Percentiles rank a stretch among this genome's conserved stretches.
These are phyloP conservation scores for Trypanosoma congolense DNA, from an alignment of 208 protist genomes.

Conservation along the genomic window DNA sequence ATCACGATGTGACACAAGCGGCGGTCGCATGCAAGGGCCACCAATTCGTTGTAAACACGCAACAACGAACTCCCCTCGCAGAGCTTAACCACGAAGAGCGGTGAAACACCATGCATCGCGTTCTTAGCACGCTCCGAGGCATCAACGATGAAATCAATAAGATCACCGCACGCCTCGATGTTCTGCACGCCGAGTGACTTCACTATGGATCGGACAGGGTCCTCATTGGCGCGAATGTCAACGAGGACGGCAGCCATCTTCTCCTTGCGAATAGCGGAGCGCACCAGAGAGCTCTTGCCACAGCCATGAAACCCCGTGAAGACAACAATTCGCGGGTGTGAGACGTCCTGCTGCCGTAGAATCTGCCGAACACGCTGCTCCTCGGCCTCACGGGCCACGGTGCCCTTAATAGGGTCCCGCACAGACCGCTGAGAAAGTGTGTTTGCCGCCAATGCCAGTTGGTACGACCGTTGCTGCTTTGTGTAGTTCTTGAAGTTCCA, in stretches of 20 bases:
- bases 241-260: conserved; percentile 70
- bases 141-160: conserved; percentile 77
- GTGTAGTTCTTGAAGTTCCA: conserved; percentile 90
- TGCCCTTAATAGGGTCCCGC: not conserved
- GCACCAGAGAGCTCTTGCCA: conserved; percentile 67
- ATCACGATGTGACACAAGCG: conserved; percentile 72
- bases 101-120: conserved; percentile 45
- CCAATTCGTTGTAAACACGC: conserved; percentile 75
- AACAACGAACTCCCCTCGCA: conserved; percentile 60
- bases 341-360: conserved; percentile 49
- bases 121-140: conserved; percentile 54
- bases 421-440: conserved; percentile 38
- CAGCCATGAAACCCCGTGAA: conserved; percentile 68
- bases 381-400: conserved; percentile 47
- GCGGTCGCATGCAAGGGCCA: conserved; percentile 65
- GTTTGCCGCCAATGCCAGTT: conserved; percentile 58
- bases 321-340: conserved; percentile 68
- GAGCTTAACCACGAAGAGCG: conserved; percentile 71
- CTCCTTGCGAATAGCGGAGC: conserved; percentile 49
- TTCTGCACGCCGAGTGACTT: conserved; percentile 75
- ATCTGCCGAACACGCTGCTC: conserved; percentile 52
- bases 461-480: conserved; percentile 75
- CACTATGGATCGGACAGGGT: conserved; percentile 55
- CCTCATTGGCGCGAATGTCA: conserved; percentile 65
- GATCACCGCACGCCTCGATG: conserved; percentile 80